A percentile compares a stretch with the other conserved stretches of the same genome.
phyloP scores from a whole-genome alignment of 1,284 basidiomycete species.

The Apiotrichum sp. region DNA sequence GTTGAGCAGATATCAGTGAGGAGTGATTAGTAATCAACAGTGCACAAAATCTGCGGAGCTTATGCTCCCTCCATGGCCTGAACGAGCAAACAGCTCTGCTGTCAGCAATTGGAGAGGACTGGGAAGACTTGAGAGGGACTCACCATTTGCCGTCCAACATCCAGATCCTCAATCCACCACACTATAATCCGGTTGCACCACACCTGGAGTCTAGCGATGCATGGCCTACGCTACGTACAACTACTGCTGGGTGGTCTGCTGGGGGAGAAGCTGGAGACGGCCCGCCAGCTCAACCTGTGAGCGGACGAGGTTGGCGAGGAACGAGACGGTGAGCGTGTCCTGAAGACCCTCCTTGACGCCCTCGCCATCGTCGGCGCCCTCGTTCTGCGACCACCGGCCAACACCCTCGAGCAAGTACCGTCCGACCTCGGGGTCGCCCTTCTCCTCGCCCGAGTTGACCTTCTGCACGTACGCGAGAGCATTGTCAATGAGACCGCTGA shows the following conservation, averaged over 20 bases:
- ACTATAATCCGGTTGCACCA: too few species aligned
- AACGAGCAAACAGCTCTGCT: too few species aligned
- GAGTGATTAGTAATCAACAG: too few species aligned
- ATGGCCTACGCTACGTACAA: neutral
- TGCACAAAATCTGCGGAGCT: too few species aligned
- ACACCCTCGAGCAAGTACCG: conserved; percentile 89
- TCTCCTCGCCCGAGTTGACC: conserved; percentile 68
- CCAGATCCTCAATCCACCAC: too few species aligned
- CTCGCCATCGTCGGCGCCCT: conserved; percentile 24
- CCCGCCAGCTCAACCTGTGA: conserved; percentile 91
- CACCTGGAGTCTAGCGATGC: neutral
- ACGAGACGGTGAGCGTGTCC: conserved; percentile 91
- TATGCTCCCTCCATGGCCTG: too few species aligned
- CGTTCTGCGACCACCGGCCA: conserved; percentile 57
- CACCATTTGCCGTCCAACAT: too few species aligned
- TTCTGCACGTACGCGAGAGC: conserved; percentile 80
- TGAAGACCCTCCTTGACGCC: conserved; percentile 51
- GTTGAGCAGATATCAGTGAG: too few species aligned
- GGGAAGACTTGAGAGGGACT: too few species aligned
- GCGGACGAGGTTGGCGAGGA: conserved; percentile 87
- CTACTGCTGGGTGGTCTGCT: conserved; percentile 24
- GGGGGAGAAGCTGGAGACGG: conserved; percentile 68
- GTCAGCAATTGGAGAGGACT: too few species aligned
- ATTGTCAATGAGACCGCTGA: conserved; percentile 48
- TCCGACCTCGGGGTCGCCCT: conserved; percentile 82